These are phyloP conservation scores for Epichloe uncinata DNA, from an alignment of 2,329 filamentous ascomycete genomes.

Conservation along the genomic window DNA sequence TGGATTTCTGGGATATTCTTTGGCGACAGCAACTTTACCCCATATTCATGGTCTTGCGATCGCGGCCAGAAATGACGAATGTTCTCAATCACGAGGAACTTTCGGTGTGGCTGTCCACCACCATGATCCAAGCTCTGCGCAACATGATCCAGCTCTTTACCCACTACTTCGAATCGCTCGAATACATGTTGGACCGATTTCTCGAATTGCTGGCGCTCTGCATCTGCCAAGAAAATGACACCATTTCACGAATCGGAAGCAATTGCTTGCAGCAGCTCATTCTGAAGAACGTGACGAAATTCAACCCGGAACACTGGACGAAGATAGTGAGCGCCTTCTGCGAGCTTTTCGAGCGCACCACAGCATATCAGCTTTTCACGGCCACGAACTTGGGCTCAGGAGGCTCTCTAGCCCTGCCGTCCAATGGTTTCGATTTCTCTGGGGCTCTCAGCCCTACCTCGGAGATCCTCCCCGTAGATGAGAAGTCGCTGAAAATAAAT, in stretches of 20 bases:
- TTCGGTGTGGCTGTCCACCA: constrained; percentile 96
- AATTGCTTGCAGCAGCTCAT: constrained; percentile 97
- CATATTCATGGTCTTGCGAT: constrained; percentile 96
- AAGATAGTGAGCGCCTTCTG: constrained; percentile 95
- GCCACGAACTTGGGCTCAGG: constrained; percentile 50
- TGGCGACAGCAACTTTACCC: constrained; percentile 96
- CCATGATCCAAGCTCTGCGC: constrained; percentile 94
- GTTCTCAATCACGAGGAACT: constrained; percentile 92
- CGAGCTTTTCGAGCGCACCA: constrained; percentile 86
- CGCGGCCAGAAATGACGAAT: constrained; percentile 91
- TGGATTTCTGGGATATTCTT: constrained; percentile 95
- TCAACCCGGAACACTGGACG: constrained; percentile 74
- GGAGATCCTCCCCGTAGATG: constrained; percentile 29
- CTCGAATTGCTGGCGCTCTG: constrained; percentile 86
- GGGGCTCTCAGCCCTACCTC: constrained; percentile 27
- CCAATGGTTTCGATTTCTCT: constrained; percentile 39
- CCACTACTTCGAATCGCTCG: constrained; percentile 90
- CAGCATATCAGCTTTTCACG: constrained; percentile 88
- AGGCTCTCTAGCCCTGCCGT: constrained; percentile 35
- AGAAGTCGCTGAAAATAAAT: constrained; percentile 49
- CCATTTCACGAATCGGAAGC: constrained; percentile 91
- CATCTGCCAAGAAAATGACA: constrained; percentile 98
- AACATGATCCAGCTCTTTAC: constrained; percentile 99
- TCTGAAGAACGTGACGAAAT: constrained; percentile 89
- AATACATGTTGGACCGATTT: constrained; percentile 98